Evolutionary conservation across 2,329 filamentous ascomycete genomes (phyloP), one percentile per base, ranked within the genome.

Genomic region (Ophiocordyceps unilateralis): DNA sequence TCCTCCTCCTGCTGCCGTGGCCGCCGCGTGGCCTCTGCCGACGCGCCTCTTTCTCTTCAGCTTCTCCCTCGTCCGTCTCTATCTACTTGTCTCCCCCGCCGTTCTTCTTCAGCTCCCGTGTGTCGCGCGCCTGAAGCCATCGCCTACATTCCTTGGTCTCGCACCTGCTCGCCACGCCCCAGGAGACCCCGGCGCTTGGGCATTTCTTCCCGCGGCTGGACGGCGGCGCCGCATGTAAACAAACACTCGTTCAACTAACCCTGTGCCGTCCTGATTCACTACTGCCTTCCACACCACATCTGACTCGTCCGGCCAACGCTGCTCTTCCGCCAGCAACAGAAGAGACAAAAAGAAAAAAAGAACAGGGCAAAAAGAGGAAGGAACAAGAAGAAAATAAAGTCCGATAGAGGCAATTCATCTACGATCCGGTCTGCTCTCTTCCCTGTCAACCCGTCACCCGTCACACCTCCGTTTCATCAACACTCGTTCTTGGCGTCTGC

Each of bases 131-230:
- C 30, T 36, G 32, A 15, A 39, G 41, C n/a, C 41, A 42, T 39
- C 43, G 20, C 39, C 23, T 15, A 17, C 43, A 44, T 44, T 44
- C 43, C 43, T 41, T 19, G 19, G 11, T 38, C n/a, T 17, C 15
- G 5, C 40, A 30, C 14, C 19, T 32, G 9, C 28, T 17, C 32
- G 24, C 15, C 39, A 23, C 32, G 28, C 32, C 34, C 32, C n/a
- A 19, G 22, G 39, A 19, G 17, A 12, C 32, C n/a, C 32, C 22
- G 23, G 32, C 23, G 39, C 39, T 32, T 15, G 23, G 19, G 11
- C 44, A 45, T 43, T 43, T 46, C 40, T 46, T 28, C n/a, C 15
- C 38, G 42, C 47, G 43, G 43, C 44, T 45, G 45, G 45, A 39
- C 39, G 19, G 23, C 34, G 39, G 23, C 20, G 28, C 42, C 23